Evolutionary conservation across 1,139 yeast species (phyloP), one percentile per base, ranked within the genome.

Genomic region (Sugiyamaella sp.): DNA sequence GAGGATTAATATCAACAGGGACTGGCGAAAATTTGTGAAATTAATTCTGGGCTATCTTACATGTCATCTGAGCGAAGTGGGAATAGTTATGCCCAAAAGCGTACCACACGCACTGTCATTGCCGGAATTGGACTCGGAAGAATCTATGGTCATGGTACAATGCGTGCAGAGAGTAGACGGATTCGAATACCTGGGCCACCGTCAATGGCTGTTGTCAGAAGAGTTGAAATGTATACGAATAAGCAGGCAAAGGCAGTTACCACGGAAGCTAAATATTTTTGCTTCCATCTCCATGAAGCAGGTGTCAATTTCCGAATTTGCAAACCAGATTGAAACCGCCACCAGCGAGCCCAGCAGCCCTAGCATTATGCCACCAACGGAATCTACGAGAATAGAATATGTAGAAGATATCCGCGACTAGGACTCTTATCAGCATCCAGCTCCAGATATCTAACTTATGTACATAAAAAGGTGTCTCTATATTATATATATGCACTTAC

Each of bases 1-100:
- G 6, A 37, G n/a, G 27, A 14, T 49, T 8, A 42, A 49, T 35
- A 24, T 49, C 14, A 49, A 49, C 29, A 42, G 35, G n/a, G 44
- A 49, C 16, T 49, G 52, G 52, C 35, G 43, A 27, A 43, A 37
- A 45, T 42, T 49, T 35, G 52, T 49, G 21, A 19, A 29, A 12
- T 8, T 49, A 24, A 41, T 49, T 17, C 20, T 49, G 17, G 43
- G 48, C 8, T 49, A 35, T 21, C 24, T 49, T 12, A 42, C 48
- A 2, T 24, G 35, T 41, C 25, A 48, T 5, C 35, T 46, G 19
- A 39, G 24, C 12, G 39, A 39, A 10, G 19, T 46, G 39, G 50
- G 50, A 3, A 33, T 46, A 4, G n/a, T n/a, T n/a, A n/a, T n/a
- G n/a, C n/a, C n/a, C n/a, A n/a, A n/a, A n/a, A 10, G 12, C 2